These are phyloP conservation scores for Lanzia echinophila DNA, from an alignment of 2,329 filamentous ascomycete species.

Conservation along the genomic window DNA sequence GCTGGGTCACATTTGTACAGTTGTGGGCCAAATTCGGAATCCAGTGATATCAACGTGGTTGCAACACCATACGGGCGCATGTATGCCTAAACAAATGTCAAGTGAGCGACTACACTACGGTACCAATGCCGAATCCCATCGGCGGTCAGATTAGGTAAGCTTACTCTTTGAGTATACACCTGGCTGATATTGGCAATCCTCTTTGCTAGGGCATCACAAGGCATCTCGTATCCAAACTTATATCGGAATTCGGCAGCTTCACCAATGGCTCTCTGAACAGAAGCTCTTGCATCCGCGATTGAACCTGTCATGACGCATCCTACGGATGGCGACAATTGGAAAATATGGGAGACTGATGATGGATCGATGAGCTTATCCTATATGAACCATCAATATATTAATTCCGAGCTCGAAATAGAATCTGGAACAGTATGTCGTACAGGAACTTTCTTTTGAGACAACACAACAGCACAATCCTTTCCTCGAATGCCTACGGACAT, in stretches of 20 bases:
- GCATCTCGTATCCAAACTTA: conserved; percentile 99
- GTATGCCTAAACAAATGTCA: conserved; percentile 58
- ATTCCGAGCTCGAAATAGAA: conserved; percentile 12
- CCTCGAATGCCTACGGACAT: conserved; percentile 93
- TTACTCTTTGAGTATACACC: conserved; percentile 94
- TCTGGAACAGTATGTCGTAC: conserved; percentile 49
- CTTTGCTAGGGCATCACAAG: conserved; percentile 93
- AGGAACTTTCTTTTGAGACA: conserved; percentile 99
- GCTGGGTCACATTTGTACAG: conserved; percentile 98
- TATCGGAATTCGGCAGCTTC: conserved; percentile 98
- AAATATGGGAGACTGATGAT: conserved; percentile 93
- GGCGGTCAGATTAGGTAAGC: conserved; percentile 28
- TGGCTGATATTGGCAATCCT: conserved; percentile 98
- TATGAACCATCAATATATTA: conserved; percentile 17
- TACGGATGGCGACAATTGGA: conserved; percentile 91
- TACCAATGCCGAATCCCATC: conserved; percentile 26
- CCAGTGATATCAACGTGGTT: conserved; percentile 88
- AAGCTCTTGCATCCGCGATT: conserved; percentile 93
- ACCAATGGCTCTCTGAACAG: conserved; percentile 83
- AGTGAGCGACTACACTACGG: conserved; percentile 17
- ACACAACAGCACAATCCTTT: conserved; percentile 93
- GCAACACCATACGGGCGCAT: conserved; percentile 97
- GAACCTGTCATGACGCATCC: conserved; percentile 98
- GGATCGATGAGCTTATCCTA: conserved; percentile 99
- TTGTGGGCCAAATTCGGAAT: conserved; percentile 86